Evolutionary conservation across 495 filamentous ascomycete genomes (phyloP).

Genomic region (Aspergillus diversus): DNA sequence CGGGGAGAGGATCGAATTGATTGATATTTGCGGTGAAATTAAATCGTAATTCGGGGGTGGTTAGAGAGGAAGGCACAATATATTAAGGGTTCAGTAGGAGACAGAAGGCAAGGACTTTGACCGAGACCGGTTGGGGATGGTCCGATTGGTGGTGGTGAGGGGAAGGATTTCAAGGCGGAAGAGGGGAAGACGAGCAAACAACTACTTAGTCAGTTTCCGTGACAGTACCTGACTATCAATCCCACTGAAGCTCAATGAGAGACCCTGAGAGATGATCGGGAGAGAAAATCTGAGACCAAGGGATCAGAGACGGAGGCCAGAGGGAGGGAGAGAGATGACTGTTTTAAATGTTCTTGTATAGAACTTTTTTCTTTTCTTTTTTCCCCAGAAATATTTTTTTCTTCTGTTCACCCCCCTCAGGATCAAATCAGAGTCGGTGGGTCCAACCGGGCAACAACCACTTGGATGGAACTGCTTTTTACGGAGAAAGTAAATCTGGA

Average conservation of each 20-base stretch:
- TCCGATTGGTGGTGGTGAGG: slow-evolving; percentile 15
- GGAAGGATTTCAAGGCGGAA: slow-evolving; percentile 13
- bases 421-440: slow-evolving; percentile 6
- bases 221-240: slow-evolving; percentile 4
- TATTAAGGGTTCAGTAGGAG: not conserved
- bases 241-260: not conserved
- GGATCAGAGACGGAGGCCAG: not conserved
- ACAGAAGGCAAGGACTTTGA: not conserved
- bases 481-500: not conserved
- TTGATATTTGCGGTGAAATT: not conserved
- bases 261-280: not conserved
- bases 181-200: slow-evolving; percentile 6
- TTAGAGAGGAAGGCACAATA: not conserved
- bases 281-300: not conserved
- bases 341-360: slow-evolving; percentile 9
- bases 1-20: not conserved
- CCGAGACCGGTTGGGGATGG: slow-evolving; percentile 13
- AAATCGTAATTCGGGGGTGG: not conserved
- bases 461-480: not conserved
- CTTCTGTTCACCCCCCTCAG: not conserved
- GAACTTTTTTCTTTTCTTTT: not conserved
- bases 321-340: not conserved
- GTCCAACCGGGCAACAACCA: not conserved
- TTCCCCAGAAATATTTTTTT: not conserved
- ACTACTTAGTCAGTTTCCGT: not conserved